These are phyloP conservation scores for Physcomitrium patens DNA, from an alignment of 225 moss, liverwort and hornwort genomes.

Conservation along the genomic window DNA sequence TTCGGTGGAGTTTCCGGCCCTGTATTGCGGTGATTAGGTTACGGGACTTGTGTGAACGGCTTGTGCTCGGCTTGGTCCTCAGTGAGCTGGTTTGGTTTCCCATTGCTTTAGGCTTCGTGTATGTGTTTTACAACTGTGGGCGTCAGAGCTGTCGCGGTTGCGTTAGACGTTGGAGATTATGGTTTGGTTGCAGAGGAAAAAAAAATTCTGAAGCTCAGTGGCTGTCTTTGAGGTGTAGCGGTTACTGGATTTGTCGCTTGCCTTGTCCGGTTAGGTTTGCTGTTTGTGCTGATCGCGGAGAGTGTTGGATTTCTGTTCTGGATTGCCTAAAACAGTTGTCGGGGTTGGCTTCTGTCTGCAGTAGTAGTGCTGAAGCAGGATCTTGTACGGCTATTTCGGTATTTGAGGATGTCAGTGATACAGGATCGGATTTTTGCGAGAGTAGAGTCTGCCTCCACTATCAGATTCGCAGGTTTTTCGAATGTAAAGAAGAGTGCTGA, in stretches of 20 bases:
- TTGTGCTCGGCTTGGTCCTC: background rate
- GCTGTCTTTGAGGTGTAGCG: conserved; percentile 1
- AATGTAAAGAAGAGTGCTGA: no score
- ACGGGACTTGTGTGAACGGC: conserved; percentile 6
- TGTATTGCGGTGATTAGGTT: conserved; percentile 26
- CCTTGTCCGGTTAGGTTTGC: background rate
- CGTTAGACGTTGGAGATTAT: background rate
- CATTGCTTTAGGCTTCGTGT: background rate
- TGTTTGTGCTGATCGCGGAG: background rate
- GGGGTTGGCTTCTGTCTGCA: background rate
- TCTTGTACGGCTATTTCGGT: background rate
- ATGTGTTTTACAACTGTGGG: background rate
- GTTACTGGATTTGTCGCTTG: background rate
- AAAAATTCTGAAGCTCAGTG: background rate
- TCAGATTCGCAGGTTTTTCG: no score
- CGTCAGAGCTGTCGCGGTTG: background rate
- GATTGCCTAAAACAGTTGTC: no score
- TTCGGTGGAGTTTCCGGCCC: background rate
- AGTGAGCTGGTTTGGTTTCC: background rate
- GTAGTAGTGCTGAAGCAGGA: background rate
- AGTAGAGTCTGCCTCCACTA: no score
- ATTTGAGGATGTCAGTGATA: no score
- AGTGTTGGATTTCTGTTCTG: conserved; percentile 13
- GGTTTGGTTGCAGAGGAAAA: background rate
- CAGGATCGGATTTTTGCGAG: no score